Conservation (phyloP, 2,329 filamentous ascomycete species). For the Samsoniella hepiali region DNA sequence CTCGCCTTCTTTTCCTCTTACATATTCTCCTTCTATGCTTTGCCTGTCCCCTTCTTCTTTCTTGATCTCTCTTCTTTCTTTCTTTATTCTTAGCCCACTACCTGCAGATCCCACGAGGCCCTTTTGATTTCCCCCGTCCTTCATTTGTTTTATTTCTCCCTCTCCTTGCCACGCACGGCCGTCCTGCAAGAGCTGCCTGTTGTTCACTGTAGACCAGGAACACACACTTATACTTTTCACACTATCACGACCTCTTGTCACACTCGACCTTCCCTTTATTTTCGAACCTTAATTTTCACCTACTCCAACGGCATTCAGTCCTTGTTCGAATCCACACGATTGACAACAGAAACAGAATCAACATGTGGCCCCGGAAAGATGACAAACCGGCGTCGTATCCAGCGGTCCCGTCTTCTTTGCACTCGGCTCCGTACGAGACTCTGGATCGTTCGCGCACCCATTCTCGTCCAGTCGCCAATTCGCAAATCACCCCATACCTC, state of each 20-base stretch:
- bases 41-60: neutral
- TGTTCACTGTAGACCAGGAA: constrained; percentile 20
- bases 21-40: constrained; percentile 5
- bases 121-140: neutral
- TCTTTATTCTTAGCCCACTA: neutral
- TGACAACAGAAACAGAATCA: constrained; percentile 31
- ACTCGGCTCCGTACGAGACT: constrained; percentile 37
- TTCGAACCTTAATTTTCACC: neutral
- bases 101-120: neutral
- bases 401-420: constrained; percentile 37
- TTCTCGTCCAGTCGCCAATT: constrained; percentile 54
- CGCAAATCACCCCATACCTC: constrained; percentile 83
- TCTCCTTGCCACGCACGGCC: neutral
- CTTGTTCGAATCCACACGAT: neutral
- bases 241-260: constrained; percentile 7
- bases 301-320: neutral
- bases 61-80: neutral
- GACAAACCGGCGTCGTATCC: constrained; percentile 33
- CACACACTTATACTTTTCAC: constrained; percentile 13
- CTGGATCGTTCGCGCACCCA: constrained; percentile 31
- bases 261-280: neutral
- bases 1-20: constrained; percentile 8
- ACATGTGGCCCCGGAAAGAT: constrained; percentile 37
- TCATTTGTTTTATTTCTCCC: neutral
- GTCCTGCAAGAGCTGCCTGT: neutral